phyloP scores from a whole-genome alignment of 2,329 filamentous ascomycete genomes.

The Didymella segeticola region DNA sequence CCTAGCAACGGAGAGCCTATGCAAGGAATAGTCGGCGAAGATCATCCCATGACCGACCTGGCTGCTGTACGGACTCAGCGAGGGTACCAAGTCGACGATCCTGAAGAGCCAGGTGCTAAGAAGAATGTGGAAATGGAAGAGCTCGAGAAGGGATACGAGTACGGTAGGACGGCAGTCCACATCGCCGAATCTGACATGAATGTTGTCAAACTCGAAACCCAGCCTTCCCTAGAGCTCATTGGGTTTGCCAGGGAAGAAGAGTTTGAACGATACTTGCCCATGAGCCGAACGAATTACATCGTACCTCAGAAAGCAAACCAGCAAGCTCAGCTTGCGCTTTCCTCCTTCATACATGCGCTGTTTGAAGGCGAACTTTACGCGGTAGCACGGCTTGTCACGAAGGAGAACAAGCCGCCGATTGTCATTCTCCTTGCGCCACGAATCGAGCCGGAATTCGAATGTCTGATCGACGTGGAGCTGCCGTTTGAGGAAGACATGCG shows the following conservation, averaged over 20 bases:
- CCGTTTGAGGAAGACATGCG: constrained; percentile 94
- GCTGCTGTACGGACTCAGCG: constrained; percentile 77
- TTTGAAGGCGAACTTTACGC: constrained; percentile 86
- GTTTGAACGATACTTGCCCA: constrained; percentile 84
- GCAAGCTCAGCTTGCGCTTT: constrained; percentile 83
- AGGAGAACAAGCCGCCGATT: constrained; percentile 79
- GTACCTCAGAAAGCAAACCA: constrained; percentile 79
- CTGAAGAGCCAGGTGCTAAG: constrained; percentile 77
- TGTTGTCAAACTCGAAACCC: constrained; percentile 84
- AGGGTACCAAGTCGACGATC: constrained; percentile 81
- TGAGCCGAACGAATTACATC: constrained; percentile 81
- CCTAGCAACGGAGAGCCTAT: constrained; percentile 59
- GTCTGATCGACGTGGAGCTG: constrained; percentile 85
- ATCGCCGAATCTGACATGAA: constrained; percentile 87
- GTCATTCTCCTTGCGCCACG: constrained; percentile 81
- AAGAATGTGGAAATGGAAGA: constrained; percentile 81
- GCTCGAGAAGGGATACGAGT: constrained; percentile 91
- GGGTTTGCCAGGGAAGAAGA: constrained; percentile 81
- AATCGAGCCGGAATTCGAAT: constrained; percentile 80
- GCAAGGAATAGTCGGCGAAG: constrained; percentile 54
- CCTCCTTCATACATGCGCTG: constrained; percentile 86
- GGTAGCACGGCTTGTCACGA: constrained; percentile 82
- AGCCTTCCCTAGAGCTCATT: constrained; percentile 77
- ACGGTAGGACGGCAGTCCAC: constrained; percentile 88
- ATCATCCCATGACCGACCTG: constrained; percentile 55